Evolutionary conservation across 805 yeast genomes (phyloP).

Genomic region (Cyberlindnera saturnus): DNA sequence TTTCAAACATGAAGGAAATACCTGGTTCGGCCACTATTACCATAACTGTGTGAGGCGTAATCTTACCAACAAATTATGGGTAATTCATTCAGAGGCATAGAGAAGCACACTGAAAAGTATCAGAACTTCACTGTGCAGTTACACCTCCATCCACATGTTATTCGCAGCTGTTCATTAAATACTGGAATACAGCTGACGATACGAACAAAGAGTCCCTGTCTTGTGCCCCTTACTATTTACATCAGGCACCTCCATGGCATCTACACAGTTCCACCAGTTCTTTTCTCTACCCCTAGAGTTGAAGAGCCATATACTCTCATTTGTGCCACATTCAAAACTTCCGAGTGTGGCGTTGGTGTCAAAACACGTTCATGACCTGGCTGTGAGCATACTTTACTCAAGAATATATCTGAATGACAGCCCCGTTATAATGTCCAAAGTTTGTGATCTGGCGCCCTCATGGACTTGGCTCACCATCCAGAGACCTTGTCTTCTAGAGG

Average conservation of each 20-base stretch:
- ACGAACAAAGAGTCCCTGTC: not conserved
- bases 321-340: slow-evolving; percentile 31
- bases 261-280: not conserved
- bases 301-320: slow-evolving; percentile 8
- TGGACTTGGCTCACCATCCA: slow-evolving; percentile 30
- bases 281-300: slow-evolving; percentile 18
- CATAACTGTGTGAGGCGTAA: no score
- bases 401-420: slow-evolving; percentile 36
- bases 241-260: no score
- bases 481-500: slow-evolving; percentile 2
- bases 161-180: no score
- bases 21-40: no score
- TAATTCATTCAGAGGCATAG: no score
- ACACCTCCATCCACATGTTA: no score
- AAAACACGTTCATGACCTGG: slow-evolving; percentile 25
- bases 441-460: slow-evolving; percentile 30
- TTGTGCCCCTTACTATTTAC: not conserved
- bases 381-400: slow-evolving; percentile 28
- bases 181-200: no score
- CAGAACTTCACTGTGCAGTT: no score
- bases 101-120: no score
- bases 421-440: slow-evolving; percentile 30
- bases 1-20: no score
- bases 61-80: no score
- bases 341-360: slow-evolving; percentile 23